Evolutionary conservation across 768 basidiomycete genomes (phyloP), one percentile per base, ranked within the genome.

Genomic region (Hericium alpestre): DNA sequence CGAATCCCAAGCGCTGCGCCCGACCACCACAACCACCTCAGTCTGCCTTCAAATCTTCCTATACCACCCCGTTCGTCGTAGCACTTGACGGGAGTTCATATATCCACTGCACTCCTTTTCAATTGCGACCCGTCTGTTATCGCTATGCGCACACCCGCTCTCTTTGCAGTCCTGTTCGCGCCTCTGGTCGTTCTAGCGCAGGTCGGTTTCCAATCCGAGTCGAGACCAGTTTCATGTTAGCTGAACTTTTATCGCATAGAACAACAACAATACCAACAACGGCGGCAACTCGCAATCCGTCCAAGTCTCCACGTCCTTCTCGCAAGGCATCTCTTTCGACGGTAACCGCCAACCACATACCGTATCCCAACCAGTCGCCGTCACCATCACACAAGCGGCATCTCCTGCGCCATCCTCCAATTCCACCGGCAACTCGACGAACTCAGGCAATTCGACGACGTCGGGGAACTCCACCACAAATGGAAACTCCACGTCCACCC

Each of bases 271-370:
- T 49, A 23, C 64, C 64, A 56, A 61, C 54, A 5, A 7, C 16
- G 37, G 37, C 23, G 22, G 58, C 2, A 16, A 27, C 43, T 40
- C 57, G 25, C 32, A 48, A 7, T 52, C 55, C 20, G 40, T 57
- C 10, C 56, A 57, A 50, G 59, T 63, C 23, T 60, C 58, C 49
- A 66, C 64, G 23, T 64, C 58, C n/a, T 20, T 60, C 47, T 56
- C 74, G 40, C 73, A 74, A 16, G 65, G 65, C 37, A 61, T 72
- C 23, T 72, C 69, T 7, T 55, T 76, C 11, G 75, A 65, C 60
- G 63, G 78, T 56, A 67, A 79, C 65, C 73, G 74, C 49, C 70
- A 70, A 60, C 55, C 64, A 18, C 75, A 69, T 55, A 77, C 78
- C 38, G 62, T 70, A 56, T 72, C 75, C 1, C 63, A 69, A 25